Evolutionary conservation across 2,329 filamentous ascomycete genomes (phyloP).

Genomic region (Botrytis byssoidea): DNA sequence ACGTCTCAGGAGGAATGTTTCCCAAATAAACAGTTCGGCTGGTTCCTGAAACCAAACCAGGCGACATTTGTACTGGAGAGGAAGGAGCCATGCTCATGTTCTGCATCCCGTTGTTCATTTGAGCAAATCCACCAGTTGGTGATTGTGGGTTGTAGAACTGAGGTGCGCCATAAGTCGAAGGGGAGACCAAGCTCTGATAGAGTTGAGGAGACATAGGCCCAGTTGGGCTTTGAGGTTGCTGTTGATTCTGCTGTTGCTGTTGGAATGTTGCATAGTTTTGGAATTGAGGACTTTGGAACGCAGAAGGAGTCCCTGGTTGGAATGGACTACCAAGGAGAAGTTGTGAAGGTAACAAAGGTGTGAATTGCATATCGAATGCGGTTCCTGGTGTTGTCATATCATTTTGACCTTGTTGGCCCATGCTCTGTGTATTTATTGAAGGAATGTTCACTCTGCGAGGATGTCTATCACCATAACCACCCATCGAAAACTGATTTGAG

Average conservation of each 20-base stretch:
- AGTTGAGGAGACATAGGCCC: slow-evolving; percentile 78
- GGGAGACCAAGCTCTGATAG: slow-evolving; percentile 83
- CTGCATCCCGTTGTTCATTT: slow-evolving; percentile 45
- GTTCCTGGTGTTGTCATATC: slow-evolving; percentile 86
- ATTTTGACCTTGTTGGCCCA: slow-evolving; percentile 52
- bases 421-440: slow-evolving; percentile 82
- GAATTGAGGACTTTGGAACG: slow-evolving; percentile 90
- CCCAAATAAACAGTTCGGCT: slow-evolving; percentile 96
- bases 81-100: slow-evolving; percentile 56
- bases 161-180: slow-evolving; percentile 76
- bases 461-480: slow-evolving; percentile 83
- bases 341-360: slow-evolving; percentile 89
- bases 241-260: slow-evolving; percentile 47
- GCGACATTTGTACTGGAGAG: slow-evolving; percentile 71
- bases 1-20: slow-evolving; percentile 97
- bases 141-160: slow-evolving; percentile 86
- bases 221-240: slow-evolving; percentile 68
- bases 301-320: slow-evolving; percentile 87
- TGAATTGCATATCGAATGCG: slow-evolving; percentile 97
- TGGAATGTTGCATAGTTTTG: slow-evolving; percentile 79
- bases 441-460: slow-evolving; percentile 83
- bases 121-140: slow-evolving; percentile 71
- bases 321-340: slow-evolving; percentile 94
- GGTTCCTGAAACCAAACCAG: slow-evolving; percentile 82
- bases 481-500: slow-evolving; percentile 69